Base-by-base conservation (phyloP, 306 rosid species). In the Alnus rubra region DNA sequence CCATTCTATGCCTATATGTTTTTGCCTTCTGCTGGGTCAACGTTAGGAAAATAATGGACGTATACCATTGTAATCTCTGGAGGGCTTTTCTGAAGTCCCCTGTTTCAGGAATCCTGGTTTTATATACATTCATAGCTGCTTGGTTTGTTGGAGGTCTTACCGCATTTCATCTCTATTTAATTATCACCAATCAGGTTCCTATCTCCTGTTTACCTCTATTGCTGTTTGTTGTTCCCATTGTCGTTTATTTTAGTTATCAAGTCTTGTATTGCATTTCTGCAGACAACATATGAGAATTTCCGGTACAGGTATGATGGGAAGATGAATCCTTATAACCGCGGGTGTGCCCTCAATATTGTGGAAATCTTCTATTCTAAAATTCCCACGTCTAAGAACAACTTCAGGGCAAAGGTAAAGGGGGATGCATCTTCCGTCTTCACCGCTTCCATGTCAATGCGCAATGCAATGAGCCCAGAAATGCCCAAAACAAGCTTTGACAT, bases 131-230 rank as follows among this genome's bases (percentile, higher is more conserved):
- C 68, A 59, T 83, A 55, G 83, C 81, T 70, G 76, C 74, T 37
- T 85, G 88, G 83, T 85, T 85, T 75, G 88, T 85, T 33, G 88
- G 86, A 58, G 88, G 88, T 79, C 88, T 85, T 37, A 81, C 81
- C 5, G 50, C 82, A 59, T 85, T 85, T 71, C 88, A 85, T 76
- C 30, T 79, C 52, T 85, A 82, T 67, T 75, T 85, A 67, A 85
- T 85, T 44, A 52, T 63, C 76, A 81, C 88, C 30, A 85, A 85
- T 75, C 88, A 85, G 86, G 88, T 85, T 81, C 76, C 2, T 39
- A 9, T 44, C 63, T 53, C 42, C 70, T 59, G 44, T 74, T 49
- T 76, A n/a, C n/a, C 59, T 2, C 33, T 48, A 15, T 49, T 2
- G 0, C 33, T 45, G 54, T 52, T 50, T 49, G 72, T 7, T 10